Evolutionary conservation across 2,329 filamentous ascomycete genomes (phyloP), one percentile per base, ranked within the genome.

Genomic region (Diplodia mutila): DNA sequence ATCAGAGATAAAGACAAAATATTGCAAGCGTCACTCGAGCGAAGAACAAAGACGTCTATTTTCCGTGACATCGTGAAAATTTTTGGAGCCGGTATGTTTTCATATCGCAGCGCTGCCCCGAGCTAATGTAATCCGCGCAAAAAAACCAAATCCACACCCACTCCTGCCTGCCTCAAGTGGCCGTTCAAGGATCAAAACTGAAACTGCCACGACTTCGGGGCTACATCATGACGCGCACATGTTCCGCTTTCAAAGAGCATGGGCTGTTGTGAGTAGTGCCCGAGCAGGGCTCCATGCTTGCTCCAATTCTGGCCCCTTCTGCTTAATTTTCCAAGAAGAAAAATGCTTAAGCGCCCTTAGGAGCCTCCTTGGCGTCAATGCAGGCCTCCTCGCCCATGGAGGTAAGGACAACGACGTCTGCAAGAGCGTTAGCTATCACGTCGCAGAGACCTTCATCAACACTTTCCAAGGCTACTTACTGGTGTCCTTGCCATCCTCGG

Each of bases 341-440:
- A 42, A 46, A 29, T 25, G 39, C 27, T 66, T 68, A 68, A 59
- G 39, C 68, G 75, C 77, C 82, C 42, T 46, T 46, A 81, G 91
- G 89, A 82, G 92, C 92, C 85, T 97, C 94, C 90, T 98, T 98
- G 84, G 90, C 91, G 80, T 97, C 94, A 80, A 97, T 90, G 78
- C 90, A 91, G 76, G 87, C 84, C 87, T 98, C 92, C 85, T 99
- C 94, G 80, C 92, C 92, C 95, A 99, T 99, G 80, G 95, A 89
- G 77, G 92, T 92, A 80, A 97, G 91, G 81, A 99, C 89, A 76
- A 94, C 91, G 77, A 98, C 90, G 84, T 93, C 93, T 97, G 71
- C 1, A 51, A 23, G 12, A n/a, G n/a, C 27, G 67, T 78, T 67
- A 77, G 18, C 9, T 21, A 11, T 27, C 14, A 12, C 18, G 7